Evolutionary conservation across 73 alveolate species (phyloP).

Genomic region (Uronychia binucleata): DNA sequence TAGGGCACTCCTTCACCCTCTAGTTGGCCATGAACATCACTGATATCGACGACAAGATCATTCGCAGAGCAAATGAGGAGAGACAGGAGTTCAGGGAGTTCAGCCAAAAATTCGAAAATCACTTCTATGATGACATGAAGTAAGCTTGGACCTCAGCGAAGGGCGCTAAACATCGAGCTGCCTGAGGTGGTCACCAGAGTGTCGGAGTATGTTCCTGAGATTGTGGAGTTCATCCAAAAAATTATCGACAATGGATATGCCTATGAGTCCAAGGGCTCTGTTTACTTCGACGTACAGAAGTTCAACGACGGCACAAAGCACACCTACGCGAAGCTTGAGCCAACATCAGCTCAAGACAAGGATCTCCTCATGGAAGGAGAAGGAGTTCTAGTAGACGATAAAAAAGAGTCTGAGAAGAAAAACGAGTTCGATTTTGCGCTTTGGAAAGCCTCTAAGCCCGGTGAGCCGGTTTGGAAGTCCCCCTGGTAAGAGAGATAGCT

Average conservation of each 20-base stretch:
- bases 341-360: constrained; percentile 67
- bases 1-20: constrained; percentile 12
- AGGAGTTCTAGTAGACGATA: constrained; percentile 87
- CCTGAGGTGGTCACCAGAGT: constrained; percentile 99
- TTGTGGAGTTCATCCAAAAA: constrained; percentile 84
- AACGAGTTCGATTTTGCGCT: constrained; percentile 96
- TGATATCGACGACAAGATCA: constrained; percentile 99
- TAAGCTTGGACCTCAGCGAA: not conserved
- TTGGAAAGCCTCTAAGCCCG: constrained; percentile 97
- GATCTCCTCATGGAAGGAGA: constrained; percentile 89
- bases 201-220: constrained; percentile 98
- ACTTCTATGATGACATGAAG: constrained; percentile 96
- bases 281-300: constrained; percentile 92
- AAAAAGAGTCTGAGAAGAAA: constrained; percentile 82
- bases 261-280: constrained; percentile 96
- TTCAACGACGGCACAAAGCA: constrained; percentile 76
- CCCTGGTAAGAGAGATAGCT: constrained; percentile 64
- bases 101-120: constrained; percentile 89
- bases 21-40: constrained; percentile 98
- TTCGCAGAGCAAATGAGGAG: constrained; percentile 86
- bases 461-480: constrained; percentile 98
- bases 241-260: constrained; percentile 96
- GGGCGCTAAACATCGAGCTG: constrained; percentile 88
- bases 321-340: constrained; percentile 87
- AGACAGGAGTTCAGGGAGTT: constrained; percentile 72